A percentile compares a stretch with the other conserved stretches of the same genome.
phyloP scores from a whole-genome alignment of 768 basidiomycete genomes.

The Mycena latifolia region DNA sequence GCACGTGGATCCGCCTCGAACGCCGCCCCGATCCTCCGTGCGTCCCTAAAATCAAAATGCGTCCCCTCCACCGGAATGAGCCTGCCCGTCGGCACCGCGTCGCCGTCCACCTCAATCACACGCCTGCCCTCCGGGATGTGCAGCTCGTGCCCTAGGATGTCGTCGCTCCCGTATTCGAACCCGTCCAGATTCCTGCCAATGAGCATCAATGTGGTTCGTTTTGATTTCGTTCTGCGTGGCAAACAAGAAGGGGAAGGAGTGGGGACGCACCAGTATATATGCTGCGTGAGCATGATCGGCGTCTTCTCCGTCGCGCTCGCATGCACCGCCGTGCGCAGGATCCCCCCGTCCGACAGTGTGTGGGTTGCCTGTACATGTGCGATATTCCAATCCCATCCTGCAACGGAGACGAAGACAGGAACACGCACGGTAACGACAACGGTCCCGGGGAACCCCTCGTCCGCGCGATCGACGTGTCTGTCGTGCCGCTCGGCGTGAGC shows the following conservation, averaged over 20 bases:
- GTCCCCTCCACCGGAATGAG: conserved; percentile 41
- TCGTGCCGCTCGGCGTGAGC: too few relatives aligned
- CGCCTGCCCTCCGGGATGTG: conserved; percentile 39
- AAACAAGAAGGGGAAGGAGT: too few relatives aligned
- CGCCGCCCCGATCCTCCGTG: conserved; percentile 45
- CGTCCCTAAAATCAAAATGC: conserved; percentile 57
- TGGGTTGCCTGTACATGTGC: conserved; percentile 56
- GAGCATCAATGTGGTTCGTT: too few relatives aligned
- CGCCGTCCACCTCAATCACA: conserved; percentile 52
- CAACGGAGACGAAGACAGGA: neutral
- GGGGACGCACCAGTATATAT: conserved; percentile 71
- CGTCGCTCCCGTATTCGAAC: conserved; percentile 55
- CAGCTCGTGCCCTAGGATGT: conserved; percentile 25
- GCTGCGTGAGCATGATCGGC: conserved; percentile 69
- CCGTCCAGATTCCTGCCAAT: conserved; percentile 62
- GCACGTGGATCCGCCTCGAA: conserved; percentile 27
- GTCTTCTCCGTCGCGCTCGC: conserved; percentile 64
- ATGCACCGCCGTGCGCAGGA: conserved; percentile 55
- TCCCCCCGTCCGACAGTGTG: conserved; percentile 57
- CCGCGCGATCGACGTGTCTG: conserved; percentile 62
- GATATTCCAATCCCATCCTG: neutral
- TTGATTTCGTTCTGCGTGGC: too few relatives aligned
- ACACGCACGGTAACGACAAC: conserved; percentile 55
- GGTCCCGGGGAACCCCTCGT: conserved; percentile 67
- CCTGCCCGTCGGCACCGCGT: conserved; percentile 49